Evolutionary conservation across 2,329 filamentous ascomycete genomes (phyloP).

Genomic region (Diaporthe destruens): DNA sequence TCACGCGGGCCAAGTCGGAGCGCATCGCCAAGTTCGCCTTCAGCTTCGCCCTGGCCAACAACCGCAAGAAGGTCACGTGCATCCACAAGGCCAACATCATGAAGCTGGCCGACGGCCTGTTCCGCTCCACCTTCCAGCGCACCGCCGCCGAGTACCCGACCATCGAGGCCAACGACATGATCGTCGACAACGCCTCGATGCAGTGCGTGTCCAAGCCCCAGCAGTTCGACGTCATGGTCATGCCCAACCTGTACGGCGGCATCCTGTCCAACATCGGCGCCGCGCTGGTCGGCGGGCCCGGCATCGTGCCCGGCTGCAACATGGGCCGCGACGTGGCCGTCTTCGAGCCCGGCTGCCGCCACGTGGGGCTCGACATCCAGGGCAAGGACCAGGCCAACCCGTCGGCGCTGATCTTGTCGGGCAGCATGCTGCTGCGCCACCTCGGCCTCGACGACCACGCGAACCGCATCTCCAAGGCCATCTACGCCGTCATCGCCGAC

Average conservation of each 20-base stretch:
- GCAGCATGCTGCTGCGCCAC: constrained; percentile 97
- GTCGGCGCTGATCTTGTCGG: constrained; percentile 92
- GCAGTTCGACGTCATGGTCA: constrained; percentile 99
- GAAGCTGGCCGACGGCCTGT: constrained; percentile 99
- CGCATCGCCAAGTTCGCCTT: constrained; percentile 99
- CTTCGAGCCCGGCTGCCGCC: constrained; percentile 98
- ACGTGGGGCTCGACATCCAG: constrained; percentile 99
- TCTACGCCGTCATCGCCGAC: constrained; percentile 84
- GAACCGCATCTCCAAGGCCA: constrained; percentile 94
- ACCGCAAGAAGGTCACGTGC: constrained; percentile 99
- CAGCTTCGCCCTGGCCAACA: constrained; percentile 97
- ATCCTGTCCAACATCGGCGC: constrained; percentile 99
- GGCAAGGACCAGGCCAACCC: constrained; percentile 99
- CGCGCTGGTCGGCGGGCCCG: constrained; percentile 94
- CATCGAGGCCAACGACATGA: constrained; percentile 98
- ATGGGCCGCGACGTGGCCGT: constrained; percentile 99
- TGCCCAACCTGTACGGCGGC: constrained; percentile 99
- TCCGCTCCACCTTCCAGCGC: constrained; percentile 96
- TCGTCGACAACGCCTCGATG: constrained; percentile 99
- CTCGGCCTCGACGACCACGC: constrained; percentile 97
- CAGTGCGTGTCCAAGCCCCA: constrained; percentile 96
- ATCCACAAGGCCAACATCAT: constrained; percentile 99
- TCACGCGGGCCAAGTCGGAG: constrained; percentile 98
- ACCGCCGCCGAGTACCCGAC: constrained; percentile 96
- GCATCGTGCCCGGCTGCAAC: constrained; percentile 98